Percentiles rank a stretch among this genome's conserved stretches.
Conservation (phyloP, 805 yeast species). For the Teunomyces aglyptinius region DNA sequence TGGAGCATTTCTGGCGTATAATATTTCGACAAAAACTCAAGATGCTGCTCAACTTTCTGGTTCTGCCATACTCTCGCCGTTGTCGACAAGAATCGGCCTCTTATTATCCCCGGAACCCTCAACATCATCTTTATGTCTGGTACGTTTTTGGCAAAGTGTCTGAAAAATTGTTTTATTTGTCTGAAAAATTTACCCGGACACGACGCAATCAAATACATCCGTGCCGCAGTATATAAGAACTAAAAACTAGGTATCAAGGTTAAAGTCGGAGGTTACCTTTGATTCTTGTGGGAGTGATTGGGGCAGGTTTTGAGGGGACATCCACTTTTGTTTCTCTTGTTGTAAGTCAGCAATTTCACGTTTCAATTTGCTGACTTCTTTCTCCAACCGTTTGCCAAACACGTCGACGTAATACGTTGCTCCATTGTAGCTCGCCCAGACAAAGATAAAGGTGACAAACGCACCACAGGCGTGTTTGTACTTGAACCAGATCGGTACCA, state of each 20-base stretch:
- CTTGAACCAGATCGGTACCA: constrained; percentile 86
- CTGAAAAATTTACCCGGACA: constrained; percentile 7
- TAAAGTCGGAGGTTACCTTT: neutral
- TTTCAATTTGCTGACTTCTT: constrained; percentile 72
- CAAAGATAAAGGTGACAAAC: constrained; percentile 71
- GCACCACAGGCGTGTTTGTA: constrained; percentile 63
- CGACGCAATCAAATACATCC: neutral
- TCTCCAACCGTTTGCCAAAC: constrained; percentile 86
- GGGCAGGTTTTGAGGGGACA: constrained; percentile 6
- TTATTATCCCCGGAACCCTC: constrained; percentile 4
- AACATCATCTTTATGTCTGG: constrained; percentile 4
- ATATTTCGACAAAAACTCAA: constrained; percentile 63
- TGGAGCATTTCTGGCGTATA: constrained; percentile 81
- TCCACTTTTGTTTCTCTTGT: constrained; percentile 10
- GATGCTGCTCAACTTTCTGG: constrained; percentile 33
- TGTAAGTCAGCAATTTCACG: constrained; percentile 69
- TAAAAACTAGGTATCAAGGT: neutral
- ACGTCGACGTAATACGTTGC: constrained; percentile 92
- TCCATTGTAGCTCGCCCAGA: constrained; percentile 84
- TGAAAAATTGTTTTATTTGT: neutral
- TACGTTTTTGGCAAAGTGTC: no score
- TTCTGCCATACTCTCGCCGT: neutral
- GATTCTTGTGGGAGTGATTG: constrained; percentile 3
- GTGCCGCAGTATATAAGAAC: neutral
- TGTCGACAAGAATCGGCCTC: constrained; percentile 1